These are phyloP conservation scores for Bipolaris oryzae DNA, from an alignment of 2,329 filamentous ascomycete species.

Conservation along the genomic window DNA sequence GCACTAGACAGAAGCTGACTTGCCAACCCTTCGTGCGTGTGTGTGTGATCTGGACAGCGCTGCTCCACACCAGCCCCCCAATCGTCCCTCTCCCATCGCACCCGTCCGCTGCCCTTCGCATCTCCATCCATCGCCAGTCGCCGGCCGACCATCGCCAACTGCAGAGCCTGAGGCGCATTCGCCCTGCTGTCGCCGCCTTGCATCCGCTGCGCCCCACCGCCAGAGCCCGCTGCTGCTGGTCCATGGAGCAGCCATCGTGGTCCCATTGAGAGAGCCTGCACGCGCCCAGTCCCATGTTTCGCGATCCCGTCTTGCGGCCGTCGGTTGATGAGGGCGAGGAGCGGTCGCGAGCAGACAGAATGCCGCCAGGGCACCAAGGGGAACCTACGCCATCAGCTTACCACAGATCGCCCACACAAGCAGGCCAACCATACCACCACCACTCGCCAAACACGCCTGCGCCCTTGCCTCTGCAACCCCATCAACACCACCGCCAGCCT, in stretches of 20 bases:
- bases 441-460: slow-evolving; percentile 43
- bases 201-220: slow-evolving; percentile 10
- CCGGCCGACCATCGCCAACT: slow-evolving; percentile 21
- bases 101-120: slow-evolving; percentile 13
- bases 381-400: slow-evolving; percentile 42
- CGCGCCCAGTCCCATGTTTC: slow-evolving; percentile 34
- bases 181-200: slow-evolving; percentile 12
- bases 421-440: slow-evolving; percentile 46
- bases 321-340: slow-evolving; percentile 40
- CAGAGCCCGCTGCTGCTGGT: slow-evolving; percentile 13
- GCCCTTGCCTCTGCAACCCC: slow-evolving; percentile 42
- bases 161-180: slow-evolving; percentile 26
- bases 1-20: slow-evolving; percentile 38
- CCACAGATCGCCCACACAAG: slow-evolving; percentile 46
- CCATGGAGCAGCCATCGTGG: slow-evolving; percentile 20
- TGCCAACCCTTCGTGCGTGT: slow-evolving; percentile 20
- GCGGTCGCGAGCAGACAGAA: slow-evolving; percentile 40
- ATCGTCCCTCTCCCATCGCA: slow-evolving; percentile 17
- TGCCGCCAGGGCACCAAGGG: slow-evolving; percentile 44
- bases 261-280: slow-evolving; percentile 3
- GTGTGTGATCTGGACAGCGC: slow-evolving; percentile 28
- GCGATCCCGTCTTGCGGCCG: slow-evolving; percentile 37
- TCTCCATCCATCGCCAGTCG: slow-evolving; percentile 13
- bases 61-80: slow-evolving; percentile 22
- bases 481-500: slow-evolving; percentile 26